These are phyloP conservation scores for Cryphonectria japonica DNA, from an alignment of 2,329 filamentous ascomycete species.

Conservation along the genomic window DNA sequence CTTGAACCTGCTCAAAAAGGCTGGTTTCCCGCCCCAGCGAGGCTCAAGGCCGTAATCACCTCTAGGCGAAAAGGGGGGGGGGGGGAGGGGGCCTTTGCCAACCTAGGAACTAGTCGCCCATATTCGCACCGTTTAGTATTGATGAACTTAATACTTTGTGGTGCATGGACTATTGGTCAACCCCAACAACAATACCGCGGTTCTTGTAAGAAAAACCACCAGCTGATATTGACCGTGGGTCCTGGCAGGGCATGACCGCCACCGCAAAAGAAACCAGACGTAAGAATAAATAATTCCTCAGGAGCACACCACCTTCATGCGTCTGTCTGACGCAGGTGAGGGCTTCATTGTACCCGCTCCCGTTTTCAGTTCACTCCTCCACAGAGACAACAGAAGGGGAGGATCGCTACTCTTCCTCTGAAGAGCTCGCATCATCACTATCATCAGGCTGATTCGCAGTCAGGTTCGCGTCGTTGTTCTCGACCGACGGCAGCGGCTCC, in stretches of 20 bases:
- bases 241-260: not conserved
- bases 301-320: not conserved
- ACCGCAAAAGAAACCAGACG: not conserved
- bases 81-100: not conserved
- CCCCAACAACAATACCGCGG: not conserved
- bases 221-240: not conserved
- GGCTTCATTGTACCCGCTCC: not conserved
- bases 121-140: not conserved
- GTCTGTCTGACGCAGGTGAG: not conserved
- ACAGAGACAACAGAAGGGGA: slow-evolving; percentile 4
- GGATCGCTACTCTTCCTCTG: slow-evolving; percentile 45
- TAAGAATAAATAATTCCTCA: not conserved
- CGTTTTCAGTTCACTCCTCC: not conserved
- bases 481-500: slow-evolving; percentile 46
- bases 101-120: not conserved
- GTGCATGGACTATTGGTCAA: not conserved
- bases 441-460: slow-evolving; percentile 35
- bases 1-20: not conserved
- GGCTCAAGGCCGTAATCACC: not conserved
- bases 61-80: not conserved
- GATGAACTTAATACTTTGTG: not conserved
- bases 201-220: not conserved
- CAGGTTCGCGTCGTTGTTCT: slow-evolving; percentile 38
- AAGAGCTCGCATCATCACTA: slow-evolving; percentile 60
- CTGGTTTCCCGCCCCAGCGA: not conserved